These are phyloP conservation scores for Ampelocalamus luodianensis DNA, from an alignment of 176 grass and related monocot species.

Conservation along the genomic window DNA sequence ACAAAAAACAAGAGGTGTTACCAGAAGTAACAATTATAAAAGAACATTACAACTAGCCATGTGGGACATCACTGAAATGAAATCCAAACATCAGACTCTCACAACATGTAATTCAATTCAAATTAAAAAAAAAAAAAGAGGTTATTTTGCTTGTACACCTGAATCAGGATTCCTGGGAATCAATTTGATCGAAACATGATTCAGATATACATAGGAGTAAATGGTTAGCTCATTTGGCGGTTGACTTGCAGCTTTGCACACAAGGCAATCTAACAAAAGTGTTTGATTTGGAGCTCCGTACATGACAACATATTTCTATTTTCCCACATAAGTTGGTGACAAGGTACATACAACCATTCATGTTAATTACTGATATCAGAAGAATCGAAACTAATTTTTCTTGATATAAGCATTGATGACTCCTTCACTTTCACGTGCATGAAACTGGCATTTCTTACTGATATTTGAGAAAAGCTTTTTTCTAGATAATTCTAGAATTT, in stretches of 20 bases:
- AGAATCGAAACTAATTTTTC: neutral
- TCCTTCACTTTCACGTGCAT: neutral
- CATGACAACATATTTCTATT: slow-evolving; percentile 3
- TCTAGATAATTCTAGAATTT: neutral
- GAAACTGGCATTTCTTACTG: neutral
- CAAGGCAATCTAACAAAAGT: neutral
- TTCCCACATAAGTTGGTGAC: slow-evolving; percentile 19
- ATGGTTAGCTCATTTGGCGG: slow-evolving; percentile 13
- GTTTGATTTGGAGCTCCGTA: neutral
- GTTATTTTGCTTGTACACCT: neutral
- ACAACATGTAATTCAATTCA: neutral
- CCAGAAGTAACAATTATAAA: slow-evolving; percentile 15
- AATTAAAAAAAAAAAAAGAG: slow-evolving; percentile 22
- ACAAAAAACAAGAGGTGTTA: neutral
- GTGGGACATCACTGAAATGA: neutral
- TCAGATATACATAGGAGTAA: slow-evolving; percentile 5
- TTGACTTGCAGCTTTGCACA: neutral
- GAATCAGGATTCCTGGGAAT: neutral
- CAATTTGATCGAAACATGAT: slow-evolving; percentile 31
- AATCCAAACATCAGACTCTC: slow-evolving; percentile 16
- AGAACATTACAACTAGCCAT: neutral
- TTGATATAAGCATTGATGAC: neutral
- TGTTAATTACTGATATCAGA: slow-evolving; percentile 6
- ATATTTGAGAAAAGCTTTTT: slow-evolving; percentile 10
- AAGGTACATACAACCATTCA: neutral